Evolutionary conservation across 1,284 basidiomycete species (phyloP).

Genomic region (Ustilago esculenta): DNA sequence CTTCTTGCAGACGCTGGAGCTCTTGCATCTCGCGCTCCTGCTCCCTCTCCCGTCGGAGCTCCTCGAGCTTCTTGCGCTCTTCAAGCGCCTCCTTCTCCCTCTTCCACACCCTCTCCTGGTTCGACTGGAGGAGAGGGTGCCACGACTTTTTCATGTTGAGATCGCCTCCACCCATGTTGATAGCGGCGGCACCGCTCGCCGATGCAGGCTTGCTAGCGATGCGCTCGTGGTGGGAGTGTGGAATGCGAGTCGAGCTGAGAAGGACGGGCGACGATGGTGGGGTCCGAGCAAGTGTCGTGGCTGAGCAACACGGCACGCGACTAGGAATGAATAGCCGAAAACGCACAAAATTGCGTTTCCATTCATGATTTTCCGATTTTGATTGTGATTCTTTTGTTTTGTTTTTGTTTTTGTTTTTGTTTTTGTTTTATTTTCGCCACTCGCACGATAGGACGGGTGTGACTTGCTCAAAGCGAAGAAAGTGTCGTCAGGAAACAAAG

Average conservation of each 20-base stretch:
- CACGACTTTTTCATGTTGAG: conserved; percentile 90
- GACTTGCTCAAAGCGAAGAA: no score
- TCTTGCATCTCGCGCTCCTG: conserved; percentile 97
- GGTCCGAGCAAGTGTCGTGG: not conserved
- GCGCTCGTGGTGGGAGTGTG: not conserved
- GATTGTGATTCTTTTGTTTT: no score
- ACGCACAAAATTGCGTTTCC: no score
- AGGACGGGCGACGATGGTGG: conserved; percentile 1
- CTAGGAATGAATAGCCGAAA: conserved; percentile 8
- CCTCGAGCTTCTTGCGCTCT: conserved; percentile 96
- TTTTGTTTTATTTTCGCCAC: not conserved
- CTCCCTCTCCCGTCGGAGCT: conserved; percentile 94
- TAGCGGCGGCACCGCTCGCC: conserved; percentile 10
- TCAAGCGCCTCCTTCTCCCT: conserved; percentile 96
- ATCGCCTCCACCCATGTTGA: conserved; percentile 84
- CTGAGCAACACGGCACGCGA: conserved; percentile 8
- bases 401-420: no score
- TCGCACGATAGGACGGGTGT: conserved; percentile 27
- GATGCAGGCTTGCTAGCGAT: not conserved
- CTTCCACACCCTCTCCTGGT: conserved; percentile 99
- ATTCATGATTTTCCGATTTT: no score
- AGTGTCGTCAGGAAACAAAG: no score
- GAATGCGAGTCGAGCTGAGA: not conserved
- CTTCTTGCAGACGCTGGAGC: conserved; percentile 80
- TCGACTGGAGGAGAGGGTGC: conserved; percentile 96